Base-by-base conservation (phyloP, 179 eudicot species). In the Camellia oleifera region DNA sequence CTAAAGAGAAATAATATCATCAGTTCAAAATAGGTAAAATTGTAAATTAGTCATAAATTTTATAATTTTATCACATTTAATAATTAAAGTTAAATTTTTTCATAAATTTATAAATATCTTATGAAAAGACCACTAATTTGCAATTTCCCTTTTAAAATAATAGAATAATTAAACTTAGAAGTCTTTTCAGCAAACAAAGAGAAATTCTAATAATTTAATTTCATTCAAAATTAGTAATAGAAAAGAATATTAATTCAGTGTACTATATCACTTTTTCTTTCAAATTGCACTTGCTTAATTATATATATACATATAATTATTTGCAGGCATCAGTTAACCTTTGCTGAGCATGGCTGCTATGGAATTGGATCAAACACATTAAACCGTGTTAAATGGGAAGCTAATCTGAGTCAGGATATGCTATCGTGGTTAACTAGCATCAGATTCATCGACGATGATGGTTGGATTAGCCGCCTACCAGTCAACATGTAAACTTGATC, bases 321-420 rank as follows among this genome's bases (percentile, higher is more conserved):
- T 32, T 32, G 40, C 81, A 89, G 91, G 90, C 2, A 78, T 6
- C 45, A 26, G 45, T 48, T 89, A 75, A 85, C 88, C 0, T 89
- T 82, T 79, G 90, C 84, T 0, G 92, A 88, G 82, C 15, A 79
- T 2, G 65, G 44, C 2, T 88, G 91, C 66, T 44, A 57, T 2
- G 92, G 92, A 7, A 18, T 10, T 1, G 88, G 89, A 10, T 64
- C 89, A 13, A 63, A 77, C 69, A 69, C 75, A 4, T 48, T 67
- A 10, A 52, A 67, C 18, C 80, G 92, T 5, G 91, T 84, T 2
- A 70, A 52, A 54, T 89, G 92, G 92, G 86, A 73, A 69, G 61
- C 52, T 17, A 81, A 77, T 72, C 66, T 88, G 62, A 83, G 77
- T 18, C 14, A 46, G 1, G 70, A 45, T 0, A 50, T 46, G 71